Conservation (phyloP, 495 filamentous ascomycete species). For the Aspergillus conjunctus region DNA sequence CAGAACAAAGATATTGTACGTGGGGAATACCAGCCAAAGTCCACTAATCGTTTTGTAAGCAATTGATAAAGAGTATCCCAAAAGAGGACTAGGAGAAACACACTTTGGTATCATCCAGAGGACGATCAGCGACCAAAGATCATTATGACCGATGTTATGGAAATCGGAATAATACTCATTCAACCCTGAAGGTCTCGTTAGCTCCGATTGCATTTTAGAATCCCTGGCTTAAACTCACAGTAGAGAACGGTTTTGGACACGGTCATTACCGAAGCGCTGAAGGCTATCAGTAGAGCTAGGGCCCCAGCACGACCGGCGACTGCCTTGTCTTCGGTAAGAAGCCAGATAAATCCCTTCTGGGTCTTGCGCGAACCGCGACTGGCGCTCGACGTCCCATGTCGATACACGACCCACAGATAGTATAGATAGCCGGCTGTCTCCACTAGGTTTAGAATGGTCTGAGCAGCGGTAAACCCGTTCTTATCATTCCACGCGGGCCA, state of each 20-base stretch:
- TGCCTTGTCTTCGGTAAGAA: slow-evolving; percentile 51
- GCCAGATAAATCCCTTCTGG: slow-evolving; percentile 40
- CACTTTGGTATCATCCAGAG: slow-evolving; percentile 84
- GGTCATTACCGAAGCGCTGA: slow-evolving; percentile 74
- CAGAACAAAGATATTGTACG: slow-evolving; percentile 69
- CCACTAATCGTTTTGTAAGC: slow-evolving; percentile 55
- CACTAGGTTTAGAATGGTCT: slow-evolving; percentile 69
- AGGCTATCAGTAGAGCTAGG: slow-evolving; percentile 66
- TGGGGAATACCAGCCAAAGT: slow-evolving; percentile 73
- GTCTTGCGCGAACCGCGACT: slow-evolving; percentile 38
- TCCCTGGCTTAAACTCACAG: slow-evolving; percentile 54
- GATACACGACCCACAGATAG: slow-evolving; percentile 66
- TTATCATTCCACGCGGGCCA: slow-evolving; percentile 69
- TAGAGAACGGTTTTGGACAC: slow-evolving; percentile 87
- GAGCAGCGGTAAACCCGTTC: slow-evolving; percentile 81
- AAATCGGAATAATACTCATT: slow-evolving; percentile 79
- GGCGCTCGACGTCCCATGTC: slow-evolving; percentile 41
- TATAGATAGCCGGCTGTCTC: slow-evolving; percentile 71
- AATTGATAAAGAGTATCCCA: not conserved
- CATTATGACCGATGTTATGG: slow-evolving; percentile 78
- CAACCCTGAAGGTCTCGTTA: slow-evolving; percentile 54
- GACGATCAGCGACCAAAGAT: slow-evolving; percentile 54
- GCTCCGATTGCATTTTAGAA: not conserved
- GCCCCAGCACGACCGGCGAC: slow-evolving; percentile 62
- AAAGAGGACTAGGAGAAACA: slow-evolving; percentile 34